Conservation (phyloP, 2,329 filamentous ascomycete genomes). For the Rhinocladiella mackenziei region DNA sequence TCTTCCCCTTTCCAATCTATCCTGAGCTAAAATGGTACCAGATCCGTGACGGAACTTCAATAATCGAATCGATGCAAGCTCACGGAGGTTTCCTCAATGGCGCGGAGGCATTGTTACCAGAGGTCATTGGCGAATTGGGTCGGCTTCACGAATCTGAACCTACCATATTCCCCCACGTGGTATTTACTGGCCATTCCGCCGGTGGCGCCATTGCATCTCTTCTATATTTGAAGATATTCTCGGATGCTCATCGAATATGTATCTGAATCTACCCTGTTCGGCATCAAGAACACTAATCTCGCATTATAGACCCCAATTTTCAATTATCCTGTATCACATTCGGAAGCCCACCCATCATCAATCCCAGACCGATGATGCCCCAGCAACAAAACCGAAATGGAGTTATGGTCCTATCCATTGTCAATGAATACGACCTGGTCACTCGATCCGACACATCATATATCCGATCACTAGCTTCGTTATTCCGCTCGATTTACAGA, state of each 20-base stretch:
- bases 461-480: background rate
- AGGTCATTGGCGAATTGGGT: background rate
- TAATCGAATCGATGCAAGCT: background rate
- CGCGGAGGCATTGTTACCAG: background rate
- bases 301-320: background rate
- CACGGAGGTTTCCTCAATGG: constrained; percentile 4
- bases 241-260: background rate
- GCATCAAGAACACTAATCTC: no score
- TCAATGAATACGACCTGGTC: constrained; percentile 6
- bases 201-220: constrained; percentile 2
- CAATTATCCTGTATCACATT: constrained; percentile 2
- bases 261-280: no score
- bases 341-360: constrained; percentile 1
- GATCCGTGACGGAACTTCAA: no score
- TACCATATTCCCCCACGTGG: background rate
- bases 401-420: background rate
- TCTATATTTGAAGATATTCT: background rate
- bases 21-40: no score
- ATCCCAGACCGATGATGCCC: no score
- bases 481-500: background rate
- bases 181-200: constrained; percentile 1
- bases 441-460: constrained; percentile 1
- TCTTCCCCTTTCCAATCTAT: no score
- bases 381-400: no score
- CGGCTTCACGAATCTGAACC: background rate